phyloP scores from a whole-genome alignment of 2,329 filamentous ascomycete genomes.

The Ceratocystis destructans region DNA sequence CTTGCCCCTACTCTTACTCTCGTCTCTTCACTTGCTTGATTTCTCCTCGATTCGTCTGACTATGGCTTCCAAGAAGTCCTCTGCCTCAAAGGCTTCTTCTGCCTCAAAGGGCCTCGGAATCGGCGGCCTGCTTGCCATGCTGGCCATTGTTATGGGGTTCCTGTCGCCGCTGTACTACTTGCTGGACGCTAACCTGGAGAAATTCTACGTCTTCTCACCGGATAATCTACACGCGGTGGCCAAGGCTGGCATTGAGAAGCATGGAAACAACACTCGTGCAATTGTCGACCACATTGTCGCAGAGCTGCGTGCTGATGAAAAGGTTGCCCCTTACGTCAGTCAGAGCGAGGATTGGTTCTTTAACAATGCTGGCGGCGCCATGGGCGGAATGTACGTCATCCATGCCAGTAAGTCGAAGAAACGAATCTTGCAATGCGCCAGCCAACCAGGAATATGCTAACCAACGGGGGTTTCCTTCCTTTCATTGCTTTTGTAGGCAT shows the following conservation, averaged over 20 bases:
- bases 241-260: slow-evolving; percentile 47
- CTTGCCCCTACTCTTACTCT: no score
- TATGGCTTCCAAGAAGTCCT: slow-evolving; percentile 10
- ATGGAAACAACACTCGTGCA: slow-evolving; percentile 61
- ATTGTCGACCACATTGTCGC: slow-evolving; percentile 57
- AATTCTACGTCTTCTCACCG: slow-evolving; percentile 63
- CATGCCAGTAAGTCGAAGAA: slow-evolving; percentile 53
- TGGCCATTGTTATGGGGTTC: slow-evolving; percentile 41
- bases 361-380: slow-evolving; percentile 82
- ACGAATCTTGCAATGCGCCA: neutral
- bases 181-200: slow-evolving; percentile 44
- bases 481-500: slow-evolving; percentile 35
- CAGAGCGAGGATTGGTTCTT: slow-evolving; percentile 73
- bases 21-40: slow-evolving; percentile 7
- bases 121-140: slow-evolving; percentile 32
- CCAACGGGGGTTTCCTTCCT: neutral
- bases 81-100: slow-evolving; percentile 8
- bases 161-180: slow-evolving; percentile 41
- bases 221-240: slow-evolving; percentile 55
- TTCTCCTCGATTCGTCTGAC: slow-evolving; percentile 4
- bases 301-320: slow-evolving; percentile 42
- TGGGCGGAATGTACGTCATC: slow-evolving; percentile 84
- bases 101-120: slow-evolving; percentile 21
- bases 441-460: slow-evolving; percentile 11
- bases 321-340: slow-evolving; percentile 45